These are phyloP conservation scores for Trametes sanguinea DNA, from an alignment of 768 basidiomycete species.

Conservation along the genomic window DNA sequence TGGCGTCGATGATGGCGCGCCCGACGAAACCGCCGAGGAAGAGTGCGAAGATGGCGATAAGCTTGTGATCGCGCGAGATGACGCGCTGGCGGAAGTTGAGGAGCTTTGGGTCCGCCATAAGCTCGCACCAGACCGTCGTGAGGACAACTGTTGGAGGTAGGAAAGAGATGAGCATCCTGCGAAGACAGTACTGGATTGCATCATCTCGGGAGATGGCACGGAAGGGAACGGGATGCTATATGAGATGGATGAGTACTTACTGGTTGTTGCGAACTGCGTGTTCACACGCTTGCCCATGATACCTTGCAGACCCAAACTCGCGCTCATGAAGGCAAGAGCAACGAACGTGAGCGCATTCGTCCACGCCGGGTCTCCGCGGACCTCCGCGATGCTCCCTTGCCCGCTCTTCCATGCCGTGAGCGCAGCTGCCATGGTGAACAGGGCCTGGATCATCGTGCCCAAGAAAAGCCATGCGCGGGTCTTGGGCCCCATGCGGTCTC, in stretches of 20 bases:
- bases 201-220: too few species aligned
- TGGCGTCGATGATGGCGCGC: conserved; percentile 56
- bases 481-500: conserved; percentile 76
- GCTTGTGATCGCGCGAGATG: conserved; percentile 67
- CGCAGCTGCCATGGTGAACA: conserved; percentile 75
- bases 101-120: conserved; percentile 78
- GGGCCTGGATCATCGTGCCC: conserved; percentile 72
- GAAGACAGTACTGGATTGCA: too few species aligned
- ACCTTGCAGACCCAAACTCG: conserved; percentile 80
- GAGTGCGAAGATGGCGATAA: conserved; percentile 64
- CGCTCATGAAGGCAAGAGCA: conserved; percentile 77
- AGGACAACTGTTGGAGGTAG: conserved; percentile 77
- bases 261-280: conserved; percentile 77
- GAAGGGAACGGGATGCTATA: background rate
- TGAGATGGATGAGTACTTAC: conserved; percentile 40
- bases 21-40: conserved; percentile 76
- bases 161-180: background rate
- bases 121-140: conserved; percentile 88
- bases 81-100: conserved; percentile 57
- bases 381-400: conserved; percentile 52
- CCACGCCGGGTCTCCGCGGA: conserved; percentile 71
- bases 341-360: conserved; percentile 64
- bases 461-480: conserved; percentile 73
- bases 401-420: conserved; percentile 72
- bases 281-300: conserved; percentile 81